Evolutionary conservation across 805 yeast genomes (phyloP), one percentile per base, ranked within the genome.

Genomic region (Phaffomyces antillensis): DNA sequence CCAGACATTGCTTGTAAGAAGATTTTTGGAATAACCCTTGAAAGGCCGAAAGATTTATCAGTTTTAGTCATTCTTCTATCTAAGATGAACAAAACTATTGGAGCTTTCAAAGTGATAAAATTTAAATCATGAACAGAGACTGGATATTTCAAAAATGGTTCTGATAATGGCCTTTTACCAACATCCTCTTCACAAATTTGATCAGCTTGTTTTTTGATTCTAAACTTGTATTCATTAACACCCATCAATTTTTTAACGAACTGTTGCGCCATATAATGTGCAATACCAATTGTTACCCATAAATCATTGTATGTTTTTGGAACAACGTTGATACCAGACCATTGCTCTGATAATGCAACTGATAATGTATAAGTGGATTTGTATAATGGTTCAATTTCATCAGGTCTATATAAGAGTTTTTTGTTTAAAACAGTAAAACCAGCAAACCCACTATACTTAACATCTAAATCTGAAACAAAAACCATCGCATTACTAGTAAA

Each of bases 1-100:
- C 95, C 96, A 8, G 96, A 86, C 96, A 93, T 88, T 0, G 95
- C 95, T 61, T 93, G 97, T 32, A 93, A 65, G 51, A 91, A 87
- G 24, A 93, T 70, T 54, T 91, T 93, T 0, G 98, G 96, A 24
- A 93, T 75, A 0, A 88, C 97, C 50, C 99, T 77, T 4, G 90
- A 79, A 48, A 93, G 69, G 2, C 99, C 99, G 62, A 93, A 85
- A 0, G 96, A 85, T 50, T 90, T 83, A 60, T 95, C 98, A 1
- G 97, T 88, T 59, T 93, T 93, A 1, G 96, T 90, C 96, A 93
- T 88, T 50, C 99, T 72, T 39, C 86, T 76, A 59, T 93, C 97
- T 26, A 93, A 67, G 35, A 91, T 89, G 55, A 78, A 84, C 39
- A 93, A 60, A 1, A 93, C 90, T 42, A 90, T 67, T 0, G 98